These are phyloP conservation scores for Biscutella auriculata DNA, from an alignment of 441 rosid genomes.

Conservation along the genomic window DNA sequence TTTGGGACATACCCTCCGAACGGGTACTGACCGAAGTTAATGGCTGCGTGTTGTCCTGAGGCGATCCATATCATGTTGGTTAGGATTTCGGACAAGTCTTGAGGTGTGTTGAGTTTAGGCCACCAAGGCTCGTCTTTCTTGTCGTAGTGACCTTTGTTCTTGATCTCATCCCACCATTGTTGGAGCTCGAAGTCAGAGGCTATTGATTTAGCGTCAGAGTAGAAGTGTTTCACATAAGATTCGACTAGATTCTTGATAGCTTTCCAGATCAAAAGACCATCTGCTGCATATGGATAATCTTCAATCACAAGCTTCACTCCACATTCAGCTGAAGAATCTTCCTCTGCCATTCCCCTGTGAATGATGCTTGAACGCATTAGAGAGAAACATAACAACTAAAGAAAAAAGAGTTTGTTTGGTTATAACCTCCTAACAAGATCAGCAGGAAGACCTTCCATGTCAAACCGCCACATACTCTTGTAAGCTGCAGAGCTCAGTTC, in stretches of 20 bases:
- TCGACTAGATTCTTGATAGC: slow-evolving; percentile 68
- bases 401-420: neutral
- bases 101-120: slow-evolving; percentile 62
- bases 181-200: slow-evolving; percentile 66
- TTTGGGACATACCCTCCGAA: slow-evolving; percentile 92
- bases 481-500: slow-evolving; percentile 86
- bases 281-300: slow-evolving; percentile 90
- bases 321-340: slow-evolving; percentile 58
- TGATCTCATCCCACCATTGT: slow-evolving; percentile 92
- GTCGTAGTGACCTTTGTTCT: slow-evolving; percentile 75
- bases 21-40: slow-evolving; percentile 92
- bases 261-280: slow-evolving; percentile 86
- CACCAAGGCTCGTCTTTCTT: slow-evolving; percentile 88
- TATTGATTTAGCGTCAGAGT: slow-evolving; percentile 42
- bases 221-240: slow-evolving; percentile 68
- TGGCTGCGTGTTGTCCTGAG: slow-evolving; percentile 90
- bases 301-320: slow-evolving; percentile 72
- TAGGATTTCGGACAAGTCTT: slow-evolving; percentile 57
- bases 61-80: slow-evolving; percentile 75
- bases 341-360: slow-evolving; percentile 86
- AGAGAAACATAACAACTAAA: too few relatives aligned
- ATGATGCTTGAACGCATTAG: neutral
- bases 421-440: slow-evolving; percentile 73
- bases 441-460: slow-evolving; percentile 88
- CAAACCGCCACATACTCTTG: slow-evolving; percentile 69